Percentiles rank a stretch among this genome's conserved stretches.
These are phyloP conservation scores for Setaria italica DNA, from an alignment of 202 grass and related monocot genomes.

Conservation along the genomic window DNA sequence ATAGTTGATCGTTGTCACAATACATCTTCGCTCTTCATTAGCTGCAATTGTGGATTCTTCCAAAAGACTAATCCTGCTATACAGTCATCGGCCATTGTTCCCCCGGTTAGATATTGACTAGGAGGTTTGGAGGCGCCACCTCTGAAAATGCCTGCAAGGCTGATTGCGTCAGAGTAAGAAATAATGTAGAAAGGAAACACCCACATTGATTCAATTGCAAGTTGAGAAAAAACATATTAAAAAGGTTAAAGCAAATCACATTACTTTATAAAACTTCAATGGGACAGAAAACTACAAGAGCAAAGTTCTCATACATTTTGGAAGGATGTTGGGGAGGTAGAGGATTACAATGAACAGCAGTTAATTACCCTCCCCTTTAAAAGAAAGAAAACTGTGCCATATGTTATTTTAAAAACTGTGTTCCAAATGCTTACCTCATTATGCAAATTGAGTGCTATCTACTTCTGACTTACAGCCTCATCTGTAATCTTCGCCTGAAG, in stretches of 20 bases:
- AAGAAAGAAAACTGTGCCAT: neutral
- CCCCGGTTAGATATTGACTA: neutral
- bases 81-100: neutral
- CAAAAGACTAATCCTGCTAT: neutral
- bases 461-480: constrained; percentile 31
- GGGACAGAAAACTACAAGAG: neutral
- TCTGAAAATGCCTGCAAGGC: constrained; percentile 20
- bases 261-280: neutral
- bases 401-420: neutral
- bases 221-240: neutral
- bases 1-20: neutral
- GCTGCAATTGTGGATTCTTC: neutral
- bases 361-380: neutral
- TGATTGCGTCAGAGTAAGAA: constrained; percentile 7
- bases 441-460: constrained; percentile 20
- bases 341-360: neutral
- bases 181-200: neutral
- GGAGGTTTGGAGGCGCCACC: neutral
- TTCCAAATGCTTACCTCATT: constrained; percentile 36
- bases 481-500: constrained; percentile 50
- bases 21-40: constrained; percentile 3
- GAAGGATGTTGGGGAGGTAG: neutral
- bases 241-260: neutral
- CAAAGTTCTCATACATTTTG: neutral
- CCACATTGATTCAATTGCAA: neutral